A percentile compares a stretch with the other conserved stretches of the same genome.
Conservation (phyloP, 345 rosid genomes). For the Hibiscus mutabilis region DNA sequence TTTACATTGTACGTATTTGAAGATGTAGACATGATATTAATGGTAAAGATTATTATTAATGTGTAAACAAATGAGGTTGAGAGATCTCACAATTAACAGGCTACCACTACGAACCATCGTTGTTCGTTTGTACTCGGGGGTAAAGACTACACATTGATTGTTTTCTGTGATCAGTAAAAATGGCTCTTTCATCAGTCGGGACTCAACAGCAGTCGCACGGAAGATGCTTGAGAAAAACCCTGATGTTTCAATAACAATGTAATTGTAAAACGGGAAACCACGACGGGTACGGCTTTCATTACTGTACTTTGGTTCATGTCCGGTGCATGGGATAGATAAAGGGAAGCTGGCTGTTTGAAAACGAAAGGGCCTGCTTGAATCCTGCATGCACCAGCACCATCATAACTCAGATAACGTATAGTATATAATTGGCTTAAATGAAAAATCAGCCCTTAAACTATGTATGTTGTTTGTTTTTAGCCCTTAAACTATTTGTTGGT, state of each 20-base stretch:
- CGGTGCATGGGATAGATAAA: neutral
- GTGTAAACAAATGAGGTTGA: neutral
- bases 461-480: no score
- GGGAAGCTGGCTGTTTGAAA: neutral
- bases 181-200: neutral
- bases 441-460: no score
- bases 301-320: neutral
- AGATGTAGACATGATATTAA: neutral
- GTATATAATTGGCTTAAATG: no score
- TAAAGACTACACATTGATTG: neutral
- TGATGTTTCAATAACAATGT: neutral
- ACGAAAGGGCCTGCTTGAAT: neutral
- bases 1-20: neutral
- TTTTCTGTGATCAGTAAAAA: neutral
- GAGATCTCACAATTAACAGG: neutral
- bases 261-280: neutral
- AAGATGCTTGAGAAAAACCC: neutral
- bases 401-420: neutral
- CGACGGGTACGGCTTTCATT: neutral
- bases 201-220: neutral
- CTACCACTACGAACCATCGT: slow-evolving; percentile 14
- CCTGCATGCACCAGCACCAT: neutral
- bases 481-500: no score
- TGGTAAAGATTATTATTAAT: neutral
- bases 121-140: slow-evolving; percentile 4